A percentile compares a stretch with the other conserved stretches of the same genome.
phyloP scores from a whole-genome alignment of 371 early-diverging fungal genomes.

The Mortierella sp. region DNA sequence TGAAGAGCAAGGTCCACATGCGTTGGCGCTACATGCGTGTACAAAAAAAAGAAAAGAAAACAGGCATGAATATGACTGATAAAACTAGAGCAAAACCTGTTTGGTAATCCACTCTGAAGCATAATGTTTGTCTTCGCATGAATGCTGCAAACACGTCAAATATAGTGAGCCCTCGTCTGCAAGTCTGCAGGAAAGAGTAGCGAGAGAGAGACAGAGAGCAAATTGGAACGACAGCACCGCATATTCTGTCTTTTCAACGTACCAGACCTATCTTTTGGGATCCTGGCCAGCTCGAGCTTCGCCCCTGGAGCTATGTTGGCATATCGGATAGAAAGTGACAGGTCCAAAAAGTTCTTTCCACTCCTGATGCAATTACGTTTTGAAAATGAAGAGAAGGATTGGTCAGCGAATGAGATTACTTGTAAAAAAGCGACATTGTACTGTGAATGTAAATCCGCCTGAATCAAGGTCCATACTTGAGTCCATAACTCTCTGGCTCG shows the following conservation, averaged over 20 bases:
- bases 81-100: too few relatives aligned
- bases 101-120: too few relatives aligned
- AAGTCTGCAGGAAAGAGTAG: neutral
- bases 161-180: too few relatives aligned
- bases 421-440: too few relatives aligned
- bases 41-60: neutral
- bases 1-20: slow-evolving; percentile 51
- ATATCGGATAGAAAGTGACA: slow-evolving; percentile 68
- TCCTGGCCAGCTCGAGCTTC: slow-evolving; percentile 62
- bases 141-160: too few relatives aligned
- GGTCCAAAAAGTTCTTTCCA: slow-evolving; percentile 61
- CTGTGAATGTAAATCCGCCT: too few relatives aligned
- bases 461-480: slow-evolving; percentile 60
- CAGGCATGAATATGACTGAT: too few relatives aligned
- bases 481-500: slow-evolving; percentile 55
- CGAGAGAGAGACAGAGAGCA: too few relatives aligned
- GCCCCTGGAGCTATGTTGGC: slow-evolving; percentile 74
- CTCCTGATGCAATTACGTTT: slow-evolving; percentile 26
- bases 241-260: neutral
- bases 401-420: neutral
- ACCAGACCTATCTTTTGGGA: slow-evolving; percentile 53
- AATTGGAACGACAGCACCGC: too few relatives aligned
- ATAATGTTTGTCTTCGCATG: too few relatives aligned
- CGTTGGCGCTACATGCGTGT: slow-evolving; percentile 35
- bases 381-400: neutral